These are phyloP conservation scores for Datura wrightii DNA, from an alignment of 257 asterid species.

Conservation along the genomic window DNA sequence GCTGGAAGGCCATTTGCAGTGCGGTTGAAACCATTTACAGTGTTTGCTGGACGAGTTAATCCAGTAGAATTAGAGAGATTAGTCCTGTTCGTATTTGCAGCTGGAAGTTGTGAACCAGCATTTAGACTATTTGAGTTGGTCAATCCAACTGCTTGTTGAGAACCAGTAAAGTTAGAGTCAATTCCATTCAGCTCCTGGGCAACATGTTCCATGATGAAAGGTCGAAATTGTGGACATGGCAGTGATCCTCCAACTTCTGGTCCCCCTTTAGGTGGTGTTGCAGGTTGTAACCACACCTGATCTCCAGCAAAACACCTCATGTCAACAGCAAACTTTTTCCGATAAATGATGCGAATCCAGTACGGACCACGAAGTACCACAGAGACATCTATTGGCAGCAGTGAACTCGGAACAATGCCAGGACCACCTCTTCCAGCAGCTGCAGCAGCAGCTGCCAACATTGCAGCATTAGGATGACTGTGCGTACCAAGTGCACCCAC, in stretches of 20 bases:
- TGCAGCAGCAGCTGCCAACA: slow-evolving; percentile 84
- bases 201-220: slow-evolving; percentile 98
- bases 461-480: slow-evolving; percentile 61
- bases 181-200: slow-evolving; percentile 98
- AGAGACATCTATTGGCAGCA: slow-evolving; percentile 97
- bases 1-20: slow-evolving; percentile 70
- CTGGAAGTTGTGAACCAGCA: slow-evolving; percentile 64
- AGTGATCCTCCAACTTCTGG: slow-evolving; percentile 93
- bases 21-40: slow-evolving; percentile 71
- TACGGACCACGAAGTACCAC: slow-evolving; percentile 98
- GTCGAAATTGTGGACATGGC: slow-evolving; percentile 99
- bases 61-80: slow-evolving; percentile 60
- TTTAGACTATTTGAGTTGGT: slow-evolving; percentile 61
- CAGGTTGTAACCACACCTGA: slow-evolving; percentile 99
- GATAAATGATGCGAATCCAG: slow-evolving; percentile 96
- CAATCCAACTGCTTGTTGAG: slow-evolving; percentile 77
- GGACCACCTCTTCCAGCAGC: slow-evolving; percentile 98
- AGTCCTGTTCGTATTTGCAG: slow-evolving; percentile 64
- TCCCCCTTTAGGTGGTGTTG: slow-evolving; percentile 98
- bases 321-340: slow-evolving; percentile 95
- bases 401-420: slow-evolving; percentile 98
- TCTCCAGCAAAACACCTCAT: slow-evolving; percentile 99
- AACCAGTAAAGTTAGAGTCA: slow-evolving; percentile 83
- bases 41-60: slow-evolving; percentile 72
- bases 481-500: slow-evolving; percentile 63